phyloP scores from a whole-genome alignment of 352 stramenopile genomes.

The Phytopythium litorale region DNA sequence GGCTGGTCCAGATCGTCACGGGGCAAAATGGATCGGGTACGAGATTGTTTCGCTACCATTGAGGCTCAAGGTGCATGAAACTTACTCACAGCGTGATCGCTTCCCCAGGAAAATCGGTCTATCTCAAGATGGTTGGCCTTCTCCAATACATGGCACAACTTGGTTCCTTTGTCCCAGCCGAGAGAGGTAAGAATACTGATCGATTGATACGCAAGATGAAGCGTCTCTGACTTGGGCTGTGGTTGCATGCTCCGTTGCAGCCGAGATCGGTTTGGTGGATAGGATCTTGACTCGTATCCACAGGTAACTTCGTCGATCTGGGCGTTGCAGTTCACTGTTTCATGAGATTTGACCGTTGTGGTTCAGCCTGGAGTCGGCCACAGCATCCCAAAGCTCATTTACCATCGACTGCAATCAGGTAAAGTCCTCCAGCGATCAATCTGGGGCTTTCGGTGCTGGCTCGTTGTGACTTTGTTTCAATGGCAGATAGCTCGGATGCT shows the following conservation, averaged over 20 bases:
- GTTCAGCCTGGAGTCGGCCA: slow-evolving; percentile 68
- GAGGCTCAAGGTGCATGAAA: not conserved
- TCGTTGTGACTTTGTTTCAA: not conserved
- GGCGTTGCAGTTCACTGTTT: not conserved
- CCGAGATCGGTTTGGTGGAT: slow-evolving; percentile 63
- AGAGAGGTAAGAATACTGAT: slow-evolving; percentile 37
- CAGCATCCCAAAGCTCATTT: slow-evolving; percentile 79
- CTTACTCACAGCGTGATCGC: not conserved
- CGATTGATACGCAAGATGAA: not conserved
- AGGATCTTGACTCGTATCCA: slow-evolving; percentile 84
- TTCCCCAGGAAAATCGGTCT: slow-evolving; percentile 78
- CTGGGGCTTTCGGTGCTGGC: not conserved
- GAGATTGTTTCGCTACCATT: not conserved
- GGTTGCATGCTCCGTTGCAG: slow-evolving; percentile 18
- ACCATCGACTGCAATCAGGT: slow-evolving; percentile 89
- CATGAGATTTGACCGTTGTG: slow-evolving; percentile 3
- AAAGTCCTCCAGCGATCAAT: not conserved
- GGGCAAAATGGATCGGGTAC: slow-evolving; percentile 84
- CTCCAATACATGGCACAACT: slow-evolving; percentile 86
- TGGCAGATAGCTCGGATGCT: slow-evolving; percentile 80
- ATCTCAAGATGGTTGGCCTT: slow-evolving; percentile 81
- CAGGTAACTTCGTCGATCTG: slow-evolving; percentile 26
- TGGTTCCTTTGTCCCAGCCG: slow-evolving; percentile 71
- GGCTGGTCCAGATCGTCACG: slow-evolving; percentile 66
- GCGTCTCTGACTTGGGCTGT: not conserved